Evolutionary conservation across 768 basidiomycete genomes (phyloP), one percentile per base, ranked within the genome.

Genomic region (Serendipita sp.): DNA sequence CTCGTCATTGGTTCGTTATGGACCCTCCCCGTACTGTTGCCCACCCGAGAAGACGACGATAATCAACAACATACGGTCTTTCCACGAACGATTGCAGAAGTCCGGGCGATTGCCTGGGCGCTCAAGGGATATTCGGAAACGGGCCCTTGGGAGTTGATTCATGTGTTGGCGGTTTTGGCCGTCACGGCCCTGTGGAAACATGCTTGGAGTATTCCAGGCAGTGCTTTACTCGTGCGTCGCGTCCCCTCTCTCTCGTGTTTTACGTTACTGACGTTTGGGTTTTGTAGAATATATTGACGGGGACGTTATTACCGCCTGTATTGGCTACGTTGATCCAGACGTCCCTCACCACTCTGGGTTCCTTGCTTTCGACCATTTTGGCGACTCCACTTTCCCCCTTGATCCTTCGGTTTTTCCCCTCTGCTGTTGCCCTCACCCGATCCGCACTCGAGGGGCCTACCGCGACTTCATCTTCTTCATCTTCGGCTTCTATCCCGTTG

Each of bases 191-290:
- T 91, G 34, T 97, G 92, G 91, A 96, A 93, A 75, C 94, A 97
- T 73, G 91, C 93, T 2, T 97, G 93, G 94, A 93, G 90, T 66
- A 83, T 97, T 65, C 94, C 94, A 7, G 94, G 94, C 4, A 92
- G 90, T 68, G 91, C 95, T 56, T 80, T 95, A 58, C 86, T 93
- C 86, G 89, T 89, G 67, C 44, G 64, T 64, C n/a, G 13, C 45
- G 16, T 56, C 48, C 41, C 46, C 64, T 36, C 68, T 65, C 71
- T 45, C 70, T 64, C 56, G 30, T 58, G 36, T 13, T 63, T 63
- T 34, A 66, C 65, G 66, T 47, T 15, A 38, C 48, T 64, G 23
- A 36, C 66, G 63, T 63, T 62, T 62, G 38, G n/a, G 66, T 63
- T 52, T 54, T 67, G 30, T 70, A 93, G 89, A 96, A 96, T 73